A percentile compares a stretch with the other conserved stretches of the same genome.
These are phyloP conservation scores for Xylaria sp. DNA, from an alignment of 2,329 filamentous ascomycete genomes.

Conservation along the genomic window DNA sequence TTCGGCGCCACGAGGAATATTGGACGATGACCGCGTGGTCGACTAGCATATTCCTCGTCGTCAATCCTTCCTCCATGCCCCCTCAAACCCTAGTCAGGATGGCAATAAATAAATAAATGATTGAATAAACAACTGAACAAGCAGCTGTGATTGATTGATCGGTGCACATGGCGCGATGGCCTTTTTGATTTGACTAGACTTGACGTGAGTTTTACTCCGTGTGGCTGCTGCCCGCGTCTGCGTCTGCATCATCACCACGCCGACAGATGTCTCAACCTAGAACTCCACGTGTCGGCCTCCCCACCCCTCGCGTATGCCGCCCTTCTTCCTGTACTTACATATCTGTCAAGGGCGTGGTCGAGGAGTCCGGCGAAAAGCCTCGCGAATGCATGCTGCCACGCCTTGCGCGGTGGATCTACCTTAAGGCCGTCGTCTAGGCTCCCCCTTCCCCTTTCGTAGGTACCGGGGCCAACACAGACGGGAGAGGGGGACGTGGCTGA, in stretches of 20 bases:
- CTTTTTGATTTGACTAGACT: not conserved
- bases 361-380: slow-evolving; percentile 10
- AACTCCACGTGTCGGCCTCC: slow-evolving; percentile 23
- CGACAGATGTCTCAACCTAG: slow-evolving; percentile 22
- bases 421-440: slow-evolving; percentile 14
- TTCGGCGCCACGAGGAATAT: slow-evolving; percentile 29
- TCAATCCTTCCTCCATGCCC: not conserved
- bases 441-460: not conserved
- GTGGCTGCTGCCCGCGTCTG: not conserved
- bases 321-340: not conserved
- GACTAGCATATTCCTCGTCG: slow-evolving; percentile 30
- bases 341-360: not conserved
- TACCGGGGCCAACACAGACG: not conserved
- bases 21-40: slow-evolving; percentile 32
- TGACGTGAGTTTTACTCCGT: slow-evolving; percentile 1
- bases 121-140: not conserved
- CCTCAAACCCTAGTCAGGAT: not conserved
- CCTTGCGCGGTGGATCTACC: slow-evolving; percentile 13
- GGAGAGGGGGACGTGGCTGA: not conserved
- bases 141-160: slow-evolving; percentile 7
- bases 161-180: slow-evolving; percentile 1
- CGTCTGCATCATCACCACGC: slow-evolving; percentile 16
- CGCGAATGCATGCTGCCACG: slow-evolving; percentile 10
- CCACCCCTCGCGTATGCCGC: slow-evolving; percentile 18
- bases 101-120: not conserved